Percentiles rank a stretch among this genome's conserved stretches.
Conservation (phyloP, 2,329 filamentous ascomycete genomes). For the Penicillium oxalicum region DNA sequence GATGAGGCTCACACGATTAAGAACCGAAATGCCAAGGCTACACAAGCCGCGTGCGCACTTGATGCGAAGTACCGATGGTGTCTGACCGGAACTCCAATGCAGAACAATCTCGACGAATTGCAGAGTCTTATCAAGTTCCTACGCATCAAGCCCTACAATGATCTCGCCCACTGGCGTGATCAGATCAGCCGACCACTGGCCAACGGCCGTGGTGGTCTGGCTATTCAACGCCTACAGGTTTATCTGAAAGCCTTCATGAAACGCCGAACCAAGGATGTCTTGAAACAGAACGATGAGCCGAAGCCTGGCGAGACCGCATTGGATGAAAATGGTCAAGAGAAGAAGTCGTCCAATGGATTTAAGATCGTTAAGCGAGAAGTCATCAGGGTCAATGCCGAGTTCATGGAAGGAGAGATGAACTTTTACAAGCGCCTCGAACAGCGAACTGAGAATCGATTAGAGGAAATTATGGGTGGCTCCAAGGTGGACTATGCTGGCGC, state of each 20-base stretch:
- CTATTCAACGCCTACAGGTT: slow-evolving; percentile 77
- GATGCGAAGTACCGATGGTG: slow-evolving; percentile 90
- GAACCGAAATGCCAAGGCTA: slow-evolving; percentile 92
- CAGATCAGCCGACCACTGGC: slow-evolving; percentile 88
- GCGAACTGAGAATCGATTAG: slow-evolving; percentile 77
- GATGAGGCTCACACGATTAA: slow-evolving; percentile 99
- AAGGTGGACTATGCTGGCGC: slow-evolving; percentile 89
- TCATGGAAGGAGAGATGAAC: slow-evolving; percentile 70
- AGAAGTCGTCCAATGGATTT: slow-evolving; percentile 60
- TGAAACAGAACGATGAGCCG: slow-evolving; percentile 78
- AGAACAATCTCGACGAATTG: slow-evolving; percentile 95
- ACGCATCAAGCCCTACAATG: slow-evolving; percentile 83
- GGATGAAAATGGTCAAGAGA: slow-evolving; percentile 45
- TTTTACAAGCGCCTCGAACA: slow-evolving; percentile 83
- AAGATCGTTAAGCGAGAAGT: slow-evolving; percentile 89
- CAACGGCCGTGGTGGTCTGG: slow-evolving; percentile 79
- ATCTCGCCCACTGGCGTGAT: slow-evolving; percentile 80
- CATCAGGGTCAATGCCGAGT: slow-evolving; percentile 68
- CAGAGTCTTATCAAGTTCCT: slow-evolving; percentile 92
- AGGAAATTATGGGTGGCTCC: slow-evolving; percentile 76
- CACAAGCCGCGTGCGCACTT: slow-evolving; percentile 82
- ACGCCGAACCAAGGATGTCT: slow-evolving; percentile 92
- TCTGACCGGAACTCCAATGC: slow-evolving; percentile 91
- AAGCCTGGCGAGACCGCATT: slow-evolving; percentile 60
- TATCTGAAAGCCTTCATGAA: slow-evolving; percentile 95